These are phyloP conservation scores for Aspergillus phoenicis DNA, from an alignment of 2,329 filamentous ascomycete species.

Conservation along the genomic window DNA sequence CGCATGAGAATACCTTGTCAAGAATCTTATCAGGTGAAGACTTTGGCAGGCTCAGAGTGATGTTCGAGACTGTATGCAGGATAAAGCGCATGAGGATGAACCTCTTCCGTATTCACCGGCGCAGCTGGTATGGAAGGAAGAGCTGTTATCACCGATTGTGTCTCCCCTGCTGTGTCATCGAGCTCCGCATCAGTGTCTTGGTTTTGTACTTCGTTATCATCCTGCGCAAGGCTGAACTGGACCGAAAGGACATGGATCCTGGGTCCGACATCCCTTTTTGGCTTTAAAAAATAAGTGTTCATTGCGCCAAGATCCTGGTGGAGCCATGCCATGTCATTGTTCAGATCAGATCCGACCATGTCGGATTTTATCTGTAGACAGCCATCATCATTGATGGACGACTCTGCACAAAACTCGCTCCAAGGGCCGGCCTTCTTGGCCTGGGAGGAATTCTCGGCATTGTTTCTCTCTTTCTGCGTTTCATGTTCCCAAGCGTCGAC, in stretches of 20 bases:
- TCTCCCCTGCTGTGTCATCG: constrained; percentile 14
- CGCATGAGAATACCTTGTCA: no score
- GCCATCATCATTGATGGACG: constrained; percentile 17
- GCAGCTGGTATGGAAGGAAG: constrained; percentile 27
- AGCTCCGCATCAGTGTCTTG: not conserved
- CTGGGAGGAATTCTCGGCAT: constrained; percentile 16
- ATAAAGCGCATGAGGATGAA: not conserved
- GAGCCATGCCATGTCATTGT: constrained; percentile 35
- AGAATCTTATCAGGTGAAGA: not conserved
- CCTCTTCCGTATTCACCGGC: constrained; percentile 5
- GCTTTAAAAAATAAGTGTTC: constrained; percentile 36
- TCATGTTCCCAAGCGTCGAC: constrained; percentile 35
- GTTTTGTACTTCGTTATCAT: constrained; percentile 15
- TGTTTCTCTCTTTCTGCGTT: constrained; percentile 24
- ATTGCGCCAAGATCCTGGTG: constrained; percentile 29
- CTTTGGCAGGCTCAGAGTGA: not conserved
- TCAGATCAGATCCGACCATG: constrained; percentile 20
- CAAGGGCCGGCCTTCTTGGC: constrained; percentile 30
- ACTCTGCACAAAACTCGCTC: constrained; percentile 36
- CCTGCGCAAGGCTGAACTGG: constrained; percentile 28
- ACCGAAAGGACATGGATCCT: constrained; percentile 36
- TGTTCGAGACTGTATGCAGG: not conserved
- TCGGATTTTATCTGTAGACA: constrained; percentile 12
- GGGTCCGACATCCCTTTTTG: constrained; percentile 29
- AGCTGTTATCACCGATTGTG: constrained; percentile 31